phyloP scores from a whole-genome alignment of 2,329 filamentous ascomycete species.

The Ophiostoma australiae region DNA sequence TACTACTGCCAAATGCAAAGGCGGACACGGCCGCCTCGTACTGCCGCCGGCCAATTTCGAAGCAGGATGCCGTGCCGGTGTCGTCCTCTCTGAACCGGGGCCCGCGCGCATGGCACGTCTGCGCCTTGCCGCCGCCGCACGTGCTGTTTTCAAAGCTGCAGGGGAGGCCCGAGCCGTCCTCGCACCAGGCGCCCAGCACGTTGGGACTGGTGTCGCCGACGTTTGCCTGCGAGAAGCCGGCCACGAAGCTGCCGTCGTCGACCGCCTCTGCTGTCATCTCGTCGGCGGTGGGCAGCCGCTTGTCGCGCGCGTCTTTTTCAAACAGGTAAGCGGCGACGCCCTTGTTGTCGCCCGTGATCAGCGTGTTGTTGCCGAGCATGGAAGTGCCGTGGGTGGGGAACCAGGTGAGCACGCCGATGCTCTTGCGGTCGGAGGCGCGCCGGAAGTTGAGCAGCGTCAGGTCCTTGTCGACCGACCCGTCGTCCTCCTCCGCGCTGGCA shows the following conservation, averaged over 20 bases:
- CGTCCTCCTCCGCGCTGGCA: conserved; percentile 25
- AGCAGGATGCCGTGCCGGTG: conserved; percentile 68
- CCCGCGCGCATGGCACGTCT: conserved; percentile 66
- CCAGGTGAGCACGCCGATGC: conserved; percentile 80
- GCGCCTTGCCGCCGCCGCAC: conserved; percentile 63
- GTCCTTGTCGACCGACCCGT: conserved; percentile 61
- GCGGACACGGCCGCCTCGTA: conserved; percentile 50
- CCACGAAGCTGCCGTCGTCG: conserved; percentile 66
- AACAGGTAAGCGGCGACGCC: conserved; percentile 83
- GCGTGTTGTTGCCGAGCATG: conserved; percentile 83
- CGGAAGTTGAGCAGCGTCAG: conserved; percentile 74
- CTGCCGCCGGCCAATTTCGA: conserved; percentile 66
- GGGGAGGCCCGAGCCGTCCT: conserved; percentile 66
- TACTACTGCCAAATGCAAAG: conserved; percentile 28
- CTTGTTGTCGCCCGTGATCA: conserved; percentile 93
- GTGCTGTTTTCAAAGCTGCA: conserved; percentile 75
- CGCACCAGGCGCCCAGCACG: conserved; percentile 79
- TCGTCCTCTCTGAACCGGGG: conserved; percentile 62
- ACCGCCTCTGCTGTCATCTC: conserved; percentile 48
- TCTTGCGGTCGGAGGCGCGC: conserved; percentile 64
- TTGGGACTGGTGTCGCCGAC: conserved; percentile 91
- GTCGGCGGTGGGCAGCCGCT: conserved; percentile 35
- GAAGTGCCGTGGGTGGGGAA: conserved; percentile 89
- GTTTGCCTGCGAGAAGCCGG: conserved; percentile 86
- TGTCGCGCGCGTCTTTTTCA: conserved; percentile 61